These are phyloP conservation scores for Calendula officinalis DNA, from an alignment of 129 eudicot species.

Conservation along the genomic window DNA sequence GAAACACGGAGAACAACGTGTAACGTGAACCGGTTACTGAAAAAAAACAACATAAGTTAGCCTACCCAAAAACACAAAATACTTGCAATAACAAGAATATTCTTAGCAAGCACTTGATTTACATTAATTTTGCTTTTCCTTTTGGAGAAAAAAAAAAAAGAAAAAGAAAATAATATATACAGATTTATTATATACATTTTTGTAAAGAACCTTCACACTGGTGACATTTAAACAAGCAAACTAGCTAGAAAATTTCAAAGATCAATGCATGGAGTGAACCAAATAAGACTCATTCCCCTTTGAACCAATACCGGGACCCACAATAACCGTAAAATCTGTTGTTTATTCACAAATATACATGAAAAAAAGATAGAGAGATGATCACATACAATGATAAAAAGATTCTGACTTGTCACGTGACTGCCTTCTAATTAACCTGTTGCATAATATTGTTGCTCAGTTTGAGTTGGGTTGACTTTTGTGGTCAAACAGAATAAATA, in stretches of 20 bases:
- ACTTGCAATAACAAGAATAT: background rate
- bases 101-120: slow-evolving; percentile 1
- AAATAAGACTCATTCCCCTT: slow-evolving; percentile 25
- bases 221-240: slow-evolving; percentile 37
- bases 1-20: no score
- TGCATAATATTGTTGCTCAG: slow-evolving; percentile 3
- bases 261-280: slow-evolving; percentile 28
- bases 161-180: background rate
- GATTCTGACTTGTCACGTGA: background rate
- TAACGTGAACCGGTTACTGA: no score
- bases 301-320: slow-evolving; percentile 24
- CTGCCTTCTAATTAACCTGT: slow-evolving; percentile 29
- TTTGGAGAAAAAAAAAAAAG: background rate
- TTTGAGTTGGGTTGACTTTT: slow-evolving; percentile 6
- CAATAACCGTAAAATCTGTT: no score
- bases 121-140: slow-evolving; percentile 1
- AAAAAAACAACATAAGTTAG: no score
- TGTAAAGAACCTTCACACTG: slow-evolving; percentile 33
- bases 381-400: slow-evolving; percentile 27
- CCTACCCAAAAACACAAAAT: no score
- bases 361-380: slow-evolving; percentile 5
- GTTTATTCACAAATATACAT: slow-evolving; percentile 42
- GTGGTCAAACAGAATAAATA: slow-evolving; percentile 2
- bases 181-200: slow-evolving; percentile 25
- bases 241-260: slow-evolving; percentile 18